These are phyloP conservation scores for Cyberlindnera mrakii DNA, from an alignment of 805 yeast genomes.

Conservation along the genomic window DNA sequence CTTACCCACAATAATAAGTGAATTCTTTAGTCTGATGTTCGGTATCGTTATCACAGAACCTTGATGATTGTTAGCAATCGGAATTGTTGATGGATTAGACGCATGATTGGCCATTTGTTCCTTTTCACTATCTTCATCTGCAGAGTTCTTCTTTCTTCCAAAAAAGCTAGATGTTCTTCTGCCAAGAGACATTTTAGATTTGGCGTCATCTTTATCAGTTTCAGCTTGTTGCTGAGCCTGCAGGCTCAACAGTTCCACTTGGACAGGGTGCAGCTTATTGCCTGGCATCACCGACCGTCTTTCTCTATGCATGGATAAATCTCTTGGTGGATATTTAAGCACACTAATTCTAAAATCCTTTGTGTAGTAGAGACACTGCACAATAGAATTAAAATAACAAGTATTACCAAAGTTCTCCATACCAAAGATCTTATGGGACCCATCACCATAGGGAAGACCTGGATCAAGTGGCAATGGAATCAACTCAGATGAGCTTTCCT, in stretches of 20 bases:
- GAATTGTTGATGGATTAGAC: neutral
- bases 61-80: neutral
- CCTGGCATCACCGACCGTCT: conserved; percentile 38
- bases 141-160: conserved; percentile 18
- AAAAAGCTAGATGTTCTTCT: conserved; percentile 26
- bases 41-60: conserved; percentile 11
- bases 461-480: neutral
- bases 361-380: conserved; percentile 81
- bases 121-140: conserved; percentile 7
- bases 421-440: conserved; percentile 65
- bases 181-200: conserved; percentile 10
- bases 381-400: conserved; percentile 88
- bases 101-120: neutral
- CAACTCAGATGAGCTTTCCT: too few species aligned
- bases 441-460: conserved; percentile 54
- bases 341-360: conserved; percentile 57
- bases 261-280: conserved; percentile 30
- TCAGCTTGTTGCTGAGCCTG: conserved; percentile 4
- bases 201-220: conserved; percentile 8
- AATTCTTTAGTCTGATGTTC: conserved; percentile 11
- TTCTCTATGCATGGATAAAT: conserved; percentile 23
- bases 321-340: conserved; percentile 40
- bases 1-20: conserved; percentile 15
- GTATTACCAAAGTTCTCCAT: conserved; percentile 87
- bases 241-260: conserved; percentile 2